Base-by-base conservation (phyloP, 306 rosid genomes). In the Vigna nakashimae region DNA sequence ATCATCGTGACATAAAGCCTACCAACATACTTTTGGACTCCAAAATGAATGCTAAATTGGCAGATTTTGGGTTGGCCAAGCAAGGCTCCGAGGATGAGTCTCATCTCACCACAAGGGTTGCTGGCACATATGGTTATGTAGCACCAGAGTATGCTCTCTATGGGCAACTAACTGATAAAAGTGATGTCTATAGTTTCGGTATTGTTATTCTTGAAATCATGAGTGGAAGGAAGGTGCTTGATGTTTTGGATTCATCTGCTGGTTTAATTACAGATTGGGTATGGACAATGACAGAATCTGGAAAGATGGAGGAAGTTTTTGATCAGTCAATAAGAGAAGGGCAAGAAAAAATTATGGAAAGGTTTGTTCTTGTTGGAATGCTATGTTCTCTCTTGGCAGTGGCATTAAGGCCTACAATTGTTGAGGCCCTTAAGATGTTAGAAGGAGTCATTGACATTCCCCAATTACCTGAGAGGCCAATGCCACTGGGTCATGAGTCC, bases 381-480 rank as follows among this genome's bases (percentile, higher is more conserved):
- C 90, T 93, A 1, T 93, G 98, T 84, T 90, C 95, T 78, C 98
- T 91, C 82, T 97, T 82, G 13, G 87, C 87, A 89, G 98, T 90
- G 80, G 97, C 91, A 0, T 85, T 91, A 20, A 90, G 97, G 80
- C 98, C 98, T 18, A 91, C 96, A 0, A 86, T 91, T 48, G 79
- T 88, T 57, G 98, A 91, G 53, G 98, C 97, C 0, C 62, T 91
- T 6, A 90, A 79, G 89, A 93, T 91, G 97, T 71, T 93, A 65
- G 97, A 93, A 32, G 98, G 97, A 62, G 95, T 88, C 10, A 88
- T 86, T 82, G 98, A 93, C 46, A 91, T 91, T 82, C 98, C 97
- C 2, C 55, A 68, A 17, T 66, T 93, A 65, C 96, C 93, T 14
- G 97, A 90, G 9, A 85, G 96, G 69, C 96, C 98, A 48, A 78